Conservation (phyloP, 2,329 filamentous ascomycete genomes). For the Akanthomyces lecanii region DNA sequence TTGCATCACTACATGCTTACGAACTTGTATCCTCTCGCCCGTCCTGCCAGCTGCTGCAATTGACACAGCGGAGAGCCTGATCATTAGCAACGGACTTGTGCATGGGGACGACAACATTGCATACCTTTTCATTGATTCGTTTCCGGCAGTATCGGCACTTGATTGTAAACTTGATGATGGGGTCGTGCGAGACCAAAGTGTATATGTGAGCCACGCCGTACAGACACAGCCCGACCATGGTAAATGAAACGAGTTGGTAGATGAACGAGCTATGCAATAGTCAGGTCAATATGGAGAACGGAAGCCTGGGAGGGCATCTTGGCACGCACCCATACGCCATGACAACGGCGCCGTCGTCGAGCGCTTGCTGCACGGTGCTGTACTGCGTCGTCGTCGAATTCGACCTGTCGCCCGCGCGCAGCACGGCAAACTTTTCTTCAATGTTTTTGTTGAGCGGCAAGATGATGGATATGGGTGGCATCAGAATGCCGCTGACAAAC, state of each 20-base stretch:
- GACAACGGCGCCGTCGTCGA: conserved; percentile 67
- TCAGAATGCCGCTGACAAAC: conserved; percentile 65
- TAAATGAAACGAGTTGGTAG: conserved; percentile 61
- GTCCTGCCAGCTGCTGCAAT: conserved; percentile 50
- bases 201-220: conserved; percentile 62
- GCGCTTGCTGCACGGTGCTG: conserved; percentile 65
- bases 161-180: conserved; percentile 65
- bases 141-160: conserved; percentile 67
- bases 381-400: conserved; percentile 51
- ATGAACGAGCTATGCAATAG: conserved; percentile 48
- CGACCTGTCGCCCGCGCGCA: conserved; percentile 54
- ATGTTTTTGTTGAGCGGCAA: conserved; percentile 67
- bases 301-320: too few species aligned
- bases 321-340: conserved; percentile 60
- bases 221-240: conserved; percentile 60
- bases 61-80: conserved; percentile 43
- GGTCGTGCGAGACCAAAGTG: conserved; percentile 56
- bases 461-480: conserved; percentile 65
- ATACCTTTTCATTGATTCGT: conserved; percentile 58
- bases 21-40: conserved; percentile 40
- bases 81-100: conserved; percentile 14
- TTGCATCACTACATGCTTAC: background rate
- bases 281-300: background rate
- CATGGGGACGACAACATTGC: background rate
- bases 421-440: conserved; percentile 68